A percentile compares a stretch with the other conserved stretches of the same genome.
Conservation (phyloP, 768 basidiomycete genomes). For the Macrolepiota albuminosa region DNA sequence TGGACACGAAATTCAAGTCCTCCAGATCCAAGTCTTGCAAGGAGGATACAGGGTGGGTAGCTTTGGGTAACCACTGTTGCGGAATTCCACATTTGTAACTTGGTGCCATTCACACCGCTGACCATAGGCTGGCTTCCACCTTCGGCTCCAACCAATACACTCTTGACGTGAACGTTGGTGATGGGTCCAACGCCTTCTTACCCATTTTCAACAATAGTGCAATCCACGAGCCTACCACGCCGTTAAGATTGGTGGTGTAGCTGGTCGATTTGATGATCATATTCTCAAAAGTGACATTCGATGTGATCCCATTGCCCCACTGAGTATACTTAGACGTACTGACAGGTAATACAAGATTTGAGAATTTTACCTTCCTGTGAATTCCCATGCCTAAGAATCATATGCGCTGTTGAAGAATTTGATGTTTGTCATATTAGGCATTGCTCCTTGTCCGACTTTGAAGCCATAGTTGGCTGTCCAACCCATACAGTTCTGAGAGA, state of each 20-base stretch:
- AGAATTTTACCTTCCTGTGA: slow-evolving; percentile 12
- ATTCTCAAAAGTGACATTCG: slow-evolving; percentile 14
- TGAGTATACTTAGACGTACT: neutral
- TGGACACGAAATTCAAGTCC: slow-evolving; percentile 4
- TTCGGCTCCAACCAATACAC: slow-evolving; percentile 4
- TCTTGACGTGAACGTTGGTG: slow-evolving; percentile 13
- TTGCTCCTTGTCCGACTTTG: slow-evolving; percentile 16
- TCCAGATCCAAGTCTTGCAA: slow-evolving; percentile 5
- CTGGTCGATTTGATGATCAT: slow-evolving; percentile 13
- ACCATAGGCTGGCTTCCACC: slow-evolving; percentile 12
- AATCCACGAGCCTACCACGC: slow-evolving; percentile 16
- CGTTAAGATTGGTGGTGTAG: slow-evolving; percentile 12
- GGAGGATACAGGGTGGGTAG: no score
- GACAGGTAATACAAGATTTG: neutral
- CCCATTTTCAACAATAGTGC: slow-evolving; percentile 14
- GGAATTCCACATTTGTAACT: slow-evolving; percentile 12
- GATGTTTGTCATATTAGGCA: slow-evolving; percentile 12
- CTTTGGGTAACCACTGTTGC: no score
- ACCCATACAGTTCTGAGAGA: slow-evolving; percentile 11
- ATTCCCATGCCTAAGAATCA: slow-evolving; percentile 15
- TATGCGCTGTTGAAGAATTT: slow-evolving; percentile 14
- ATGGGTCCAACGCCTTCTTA: slow-evolving; percentile 14
- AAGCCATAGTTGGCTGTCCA: slow-evolving; percentile 17
- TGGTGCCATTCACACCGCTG: slow-evolving; percentile 7
- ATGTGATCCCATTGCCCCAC: slow-evolving; percentile 12